These are phyloP conservation scores for Wickerhamiella nectarea DNA, from an alignment of 805 yeast species.

Conservation along the genomic window DNA sequence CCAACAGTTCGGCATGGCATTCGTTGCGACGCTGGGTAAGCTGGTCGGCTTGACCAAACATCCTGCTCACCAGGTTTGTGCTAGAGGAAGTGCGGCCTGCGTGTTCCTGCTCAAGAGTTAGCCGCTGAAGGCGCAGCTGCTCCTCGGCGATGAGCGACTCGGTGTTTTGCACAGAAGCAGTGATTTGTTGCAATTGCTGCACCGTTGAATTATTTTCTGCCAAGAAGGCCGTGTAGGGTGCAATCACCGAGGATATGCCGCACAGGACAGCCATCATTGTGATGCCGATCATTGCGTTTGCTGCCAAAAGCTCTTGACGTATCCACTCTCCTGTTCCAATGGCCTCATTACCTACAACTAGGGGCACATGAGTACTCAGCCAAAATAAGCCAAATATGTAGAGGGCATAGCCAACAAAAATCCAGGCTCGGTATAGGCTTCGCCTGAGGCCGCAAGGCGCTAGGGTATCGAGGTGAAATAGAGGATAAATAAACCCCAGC, in stretches of 20 bases:
- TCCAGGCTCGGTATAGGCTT: constrained; percentile 18
- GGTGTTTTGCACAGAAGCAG: constrained; percentile 23
- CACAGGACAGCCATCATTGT: constrained; percentile 30
- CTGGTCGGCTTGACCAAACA: constrained; percentile 13
- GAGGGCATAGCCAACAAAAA: constrained; percentile 17
- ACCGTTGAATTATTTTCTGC: constrained; percentile 20
- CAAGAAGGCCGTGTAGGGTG: constrained; percentile 28
- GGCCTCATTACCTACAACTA: constrained; percentile 12
- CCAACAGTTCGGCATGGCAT: constrained; percentile 22
- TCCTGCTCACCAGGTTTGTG: constrained; percentile 22
- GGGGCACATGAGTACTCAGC: constrained; percentile 24
- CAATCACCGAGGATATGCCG: constrained; percentile 30
- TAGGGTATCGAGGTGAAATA: constrained; percentile 13
- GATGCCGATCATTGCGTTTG: constrained; percentile 30
- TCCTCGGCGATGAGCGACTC: constrained; percentile 21
- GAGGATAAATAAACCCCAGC: constrained; percentile 15
- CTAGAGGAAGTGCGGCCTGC: constrained; percentile 14
- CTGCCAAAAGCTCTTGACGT: constrained; percentile 22
- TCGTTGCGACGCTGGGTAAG: constrained; percentile 18
- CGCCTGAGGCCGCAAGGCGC: constrained; percentile 9
- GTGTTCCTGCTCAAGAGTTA: constrained; percentile 17
- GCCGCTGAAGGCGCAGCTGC: constrained; percentile 19
- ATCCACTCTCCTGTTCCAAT: constrained; percentile 13
- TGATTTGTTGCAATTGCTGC: constrained; percentile 23
- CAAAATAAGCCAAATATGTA: constrained; percentile 21